These are phyloP conservation scores for Mesembryanthemum crystallinum DNA, from an alignment of 148 eudicot genomes.

Conservation along the genomic window DNA sequence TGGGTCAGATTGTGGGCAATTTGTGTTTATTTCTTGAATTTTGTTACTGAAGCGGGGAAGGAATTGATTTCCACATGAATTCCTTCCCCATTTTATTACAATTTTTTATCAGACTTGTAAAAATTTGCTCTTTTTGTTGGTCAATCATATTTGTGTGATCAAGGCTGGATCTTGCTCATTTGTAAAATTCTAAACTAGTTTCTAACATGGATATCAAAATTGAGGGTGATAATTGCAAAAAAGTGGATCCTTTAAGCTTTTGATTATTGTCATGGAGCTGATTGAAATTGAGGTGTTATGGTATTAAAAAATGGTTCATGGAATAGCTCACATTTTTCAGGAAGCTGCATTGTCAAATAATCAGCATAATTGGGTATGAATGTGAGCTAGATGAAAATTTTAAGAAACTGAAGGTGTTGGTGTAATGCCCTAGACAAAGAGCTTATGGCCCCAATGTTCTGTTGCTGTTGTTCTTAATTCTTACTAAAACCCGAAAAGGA, in stretches of 20 bases:
- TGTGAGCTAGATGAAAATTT: background rate
- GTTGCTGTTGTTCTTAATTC: no score
- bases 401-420: no score
- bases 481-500: no score
- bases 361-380: background rate
- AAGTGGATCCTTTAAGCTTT: background rate
- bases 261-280: background rate
- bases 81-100: background rate
- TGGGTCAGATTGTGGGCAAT: slow-evolving; percentile 9
- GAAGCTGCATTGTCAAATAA: background rate
- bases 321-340: no score
- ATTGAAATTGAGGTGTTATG: background rate
- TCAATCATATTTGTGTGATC: slow-evolving; percentile 13
- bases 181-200: background rate
- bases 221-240: background rate
- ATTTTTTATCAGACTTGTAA: background rate
- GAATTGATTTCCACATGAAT: background rate
- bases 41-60: background rate
- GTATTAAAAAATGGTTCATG: no score
- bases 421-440: no score
- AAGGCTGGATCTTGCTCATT: slow-evolving; percentile 12
- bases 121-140: background rate
- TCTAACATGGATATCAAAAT: background rate
- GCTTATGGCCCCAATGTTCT: no score
- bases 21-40: background rate